Evolutionary conservation across 2,329 filamentous ascomycete genomes (phyloP), one percentile per base, ranked within the genome.

Genomic region (Ceratocystis lukuohia): DNA sequence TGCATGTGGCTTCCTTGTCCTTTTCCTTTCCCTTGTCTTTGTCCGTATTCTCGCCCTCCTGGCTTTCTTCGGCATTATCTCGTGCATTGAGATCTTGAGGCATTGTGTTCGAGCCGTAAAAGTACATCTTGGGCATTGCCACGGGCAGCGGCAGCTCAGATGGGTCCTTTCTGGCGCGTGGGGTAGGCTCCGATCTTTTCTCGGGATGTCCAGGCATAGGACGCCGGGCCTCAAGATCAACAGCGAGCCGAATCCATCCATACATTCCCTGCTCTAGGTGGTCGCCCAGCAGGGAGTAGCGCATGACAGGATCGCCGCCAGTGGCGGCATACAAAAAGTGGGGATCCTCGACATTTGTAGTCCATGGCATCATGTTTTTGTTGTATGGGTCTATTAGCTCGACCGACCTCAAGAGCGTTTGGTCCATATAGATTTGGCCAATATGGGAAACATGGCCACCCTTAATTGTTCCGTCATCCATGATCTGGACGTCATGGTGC

Each of bases 351-450:
- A 73, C 74, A 71, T 87, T 87, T 46, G 71, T 74, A 2, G 80
- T 84, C 41, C 80, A 66, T 0, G 72, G 69, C 70, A 79, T 77
- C 0, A 73, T 77, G 72, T 82, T 83, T 65, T 71, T 72, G 50
- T 70, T 72, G 72, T 83, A 82, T 0, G 83, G 82, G 1, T 73
- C 71, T 0, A 75, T 74, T 20, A 73, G 71, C 67, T 84, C 81
- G 61, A 86, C 82, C 25, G 75, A 71, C 3, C 73, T 68, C 68
- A 84, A 79, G 44, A 87, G 78, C 65, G 78, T 76, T 71, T 86
- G 80, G 73, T 86, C 82, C 71, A 85, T 83, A 75, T 84, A 87
- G 65, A 84, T 74, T 73, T 88, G 84, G n/a, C 84, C 84, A 37
- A 87, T 79, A 73, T 87, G 83, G 7, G 82, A 80, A 65, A 82